Evolutionary conservation across 1,284 basidiomycete species (phyloP).

Genomic region (Hypsizygus ulmarius): DNA sequence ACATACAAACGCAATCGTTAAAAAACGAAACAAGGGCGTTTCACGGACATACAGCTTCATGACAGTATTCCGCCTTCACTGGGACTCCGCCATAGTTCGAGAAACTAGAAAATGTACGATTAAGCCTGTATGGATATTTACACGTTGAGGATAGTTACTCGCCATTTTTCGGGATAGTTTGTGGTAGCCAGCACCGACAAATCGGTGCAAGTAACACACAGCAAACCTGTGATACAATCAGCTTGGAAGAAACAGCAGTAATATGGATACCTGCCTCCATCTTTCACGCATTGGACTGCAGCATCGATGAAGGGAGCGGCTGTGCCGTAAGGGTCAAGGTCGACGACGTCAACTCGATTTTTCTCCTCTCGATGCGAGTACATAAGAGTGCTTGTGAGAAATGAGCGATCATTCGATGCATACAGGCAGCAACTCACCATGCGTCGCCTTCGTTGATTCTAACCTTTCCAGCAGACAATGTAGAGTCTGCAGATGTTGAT

Average conservation of each 20-base stretch:
- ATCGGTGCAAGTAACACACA: constrained; percentile 98
- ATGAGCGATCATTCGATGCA: not conserved
- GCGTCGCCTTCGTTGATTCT: constrained; percentile 89
- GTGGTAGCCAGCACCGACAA: constrained; percentile 90
- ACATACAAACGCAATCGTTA: constrained; percentile 1
- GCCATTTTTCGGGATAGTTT: constrained; percentile 98
- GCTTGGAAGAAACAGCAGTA: constrained; percentile 3
- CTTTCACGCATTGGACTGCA: constrained; percentile 89
- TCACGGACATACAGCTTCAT: constrained; percentile 72
- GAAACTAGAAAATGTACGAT: constrained; percentile 51
- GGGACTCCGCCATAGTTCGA: constrained; percentile 96
- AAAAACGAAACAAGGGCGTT: not conserved
- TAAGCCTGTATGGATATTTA: not conserved
- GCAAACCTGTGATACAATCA: constrained; percentile 55
- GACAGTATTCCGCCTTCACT: constrained; percentile 89
- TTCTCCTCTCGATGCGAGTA: constrained; percentile 80
- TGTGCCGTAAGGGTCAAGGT: constrained; percentile 97
- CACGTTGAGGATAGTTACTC: constrained; percentile 18
- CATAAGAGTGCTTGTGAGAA: constrained; percentile 71
- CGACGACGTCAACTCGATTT: constrained; percentile 87
- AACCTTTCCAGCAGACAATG: constrained; percentile 52
- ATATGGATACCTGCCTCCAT: constrained; percentile 62
- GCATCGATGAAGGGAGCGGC: constrained; percentile 96
- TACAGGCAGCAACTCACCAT: constrained; percentile 52
- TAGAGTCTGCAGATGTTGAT: constrained; percentile 2